Evolutionary conservation across 331 rosid genomes (phyloP).

Genomic region (Dryas integrifolia): DNA sequence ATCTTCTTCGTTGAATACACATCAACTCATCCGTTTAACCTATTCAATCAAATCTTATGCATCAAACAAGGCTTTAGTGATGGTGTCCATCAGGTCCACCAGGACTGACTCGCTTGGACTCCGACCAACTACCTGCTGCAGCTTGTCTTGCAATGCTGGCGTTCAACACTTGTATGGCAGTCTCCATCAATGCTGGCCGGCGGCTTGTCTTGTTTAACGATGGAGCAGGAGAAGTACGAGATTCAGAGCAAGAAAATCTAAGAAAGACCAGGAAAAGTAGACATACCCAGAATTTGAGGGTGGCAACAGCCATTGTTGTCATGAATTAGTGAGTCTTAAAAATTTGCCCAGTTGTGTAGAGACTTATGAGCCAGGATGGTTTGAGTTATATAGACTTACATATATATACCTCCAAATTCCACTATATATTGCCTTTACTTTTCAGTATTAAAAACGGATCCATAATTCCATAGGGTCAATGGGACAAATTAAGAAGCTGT

Average conservation of each 20-base stretch:
- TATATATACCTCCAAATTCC: neutral
- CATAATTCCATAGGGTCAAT: no score
- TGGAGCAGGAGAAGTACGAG: constrained; percentile 17
- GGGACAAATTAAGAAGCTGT: no score
- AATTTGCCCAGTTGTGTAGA: neutral
- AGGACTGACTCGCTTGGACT: constrained; percentile 39
- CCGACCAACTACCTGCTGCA: constrained; percentile 11
- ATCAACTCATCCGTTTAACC: no score
- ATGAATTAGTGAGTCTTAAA: neutral
- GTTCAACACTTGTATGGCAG: constrained; percentile 39
- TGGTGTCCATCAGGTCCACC: constrained; percentile 49
- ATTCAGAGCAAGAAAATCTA: neutral
- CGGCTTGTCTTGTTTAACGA: constrained; percentile 5
- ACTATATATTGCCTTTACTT: neutral
- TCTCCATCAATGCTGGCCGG: constrained; percentile 25
- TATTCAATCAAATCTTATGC: no score
- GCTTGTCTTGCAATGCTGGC: constrained; percentile 41
- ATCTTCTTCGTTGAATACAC: no score
- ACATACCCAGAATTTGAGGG: constrained; percentile 17
- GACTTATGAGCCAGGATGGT: neutral
- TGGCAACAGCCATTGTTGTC: neutral
- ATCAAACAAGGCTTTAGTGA: constrained; percentile 10
- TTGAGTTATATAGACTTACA: neutral
- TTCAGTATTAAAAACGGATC: no score
- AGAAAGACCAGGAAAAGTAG: constrained; percentile 18